Evolutionary conservation across 1,139 yeast genomes (phyloP), one percentile per base, ranked within the genome.

Genomic region (Protomyces pachydermus): DNA sequence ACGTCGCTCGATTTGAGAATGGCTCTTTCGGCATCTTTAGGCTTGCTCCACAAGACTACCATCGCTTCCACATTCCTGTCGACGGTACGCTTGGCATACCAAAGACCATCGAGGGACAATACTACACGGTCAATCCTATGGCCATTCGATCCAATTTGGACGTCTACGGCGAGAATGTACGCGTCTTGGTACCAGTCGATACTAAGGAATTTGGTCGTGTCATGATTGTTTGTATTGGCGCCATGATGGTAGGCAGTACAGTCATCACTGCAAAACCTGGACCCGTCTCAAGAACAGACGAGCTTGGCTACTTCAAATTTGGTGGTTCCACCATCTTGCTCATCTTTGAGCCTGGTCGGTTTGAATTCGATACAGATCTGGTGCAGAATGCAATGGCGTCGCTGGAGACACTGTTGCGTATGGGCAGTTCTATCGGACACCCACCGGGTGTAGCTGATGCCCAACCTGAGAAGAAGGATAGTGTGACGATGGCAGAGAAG

Each of bases 181-280:
- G 98, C 42, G 85, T 86, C 2, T 76, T 91, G 1, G 79, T 91
- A 1, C 91, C 96, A 0, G 84, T 93, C 34, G 84, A 87, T 45
- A 83, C 96, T 0, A 79, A 81, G 54, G 78, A 81, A 32, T 91
- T 88, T 74, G 98, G 97, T 0, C 80, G 82, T 0, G 88, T 93
- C 18, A 79, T 88, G 69, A 81, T 89, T 76, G 83, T 90, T 32
- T 85, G 95, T 6, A 90, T 93, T 8, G 98, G 98, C 32, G 98
- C 98, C 0, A 93, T 93, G 98, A 91, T 93, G 97, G 98, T 93
- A 3, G 98, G 98, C 0, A 87, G 96, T 1, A 91, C 86, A 2
- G 82, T 90, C 0, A 75, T 91, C 45, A 86, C 93, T 0, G 85
- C 84, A n/a, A 72, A 80, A 60, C 82, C 80, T 54, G 90, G 89